Percentiles rank a stretch among this genome's conserved stretches.
These are phyloP conservation scores for Tulasnella sp. DNA, from an alignment of 768 basidiomycete species.

Conservation along the genomic window DNA sequence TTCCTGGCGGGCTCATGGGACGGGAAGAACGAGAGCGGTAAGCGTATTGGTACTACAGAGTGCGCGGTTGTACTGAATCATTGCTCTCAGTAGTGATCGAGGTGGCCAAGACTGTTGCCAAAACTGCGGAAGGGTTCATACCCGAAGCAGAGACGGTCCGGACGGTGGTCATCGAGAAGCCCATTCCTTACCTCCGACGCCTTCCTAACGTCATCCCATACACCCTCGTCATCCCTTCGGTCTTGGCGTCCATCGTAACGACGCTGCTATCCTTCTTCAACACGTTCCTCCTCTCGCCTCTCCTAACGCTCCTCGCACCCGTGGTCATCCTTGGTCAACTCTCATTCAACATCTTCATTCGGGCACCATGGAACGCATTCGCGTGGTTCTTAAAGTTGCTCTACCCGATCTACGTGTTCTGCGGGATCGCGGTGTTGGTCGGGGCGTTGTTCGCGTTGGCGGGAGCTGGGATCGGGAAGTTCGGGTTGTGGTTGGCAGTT, in stretches of 20 bases:
- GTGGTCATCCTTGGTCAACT: constrained; percentile 44
- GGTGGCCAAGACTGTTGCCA: not conserved
- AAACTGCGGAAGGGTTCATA: not conserved
- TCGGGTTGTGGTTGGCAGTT: not conserved
- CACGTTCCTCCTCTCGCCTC: constrained; percentile 29
- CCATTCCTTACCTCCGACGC: not conserved
- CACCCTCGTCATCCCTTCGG: constrained; percentile 21
- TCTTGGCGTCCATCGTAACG: constrained; percentile 20
- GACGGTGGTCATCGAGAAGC: not conserved
- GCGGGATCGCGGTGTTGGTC: constrained; percentile 52
- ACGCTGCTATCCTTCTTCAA: constrained; percentile 17
- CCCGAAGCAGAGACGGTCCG: not conserved
- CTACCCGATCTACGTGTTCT: constrained; percentile 55
- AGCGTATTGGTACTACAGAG: not conserved
- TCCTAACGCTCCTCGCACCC: constrained; percentile 44
- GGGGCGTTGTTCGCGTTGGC: constrained; percentile 46
- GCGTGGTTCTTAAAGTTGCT: constrained; percentile 43
- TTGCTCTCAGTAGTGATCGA: not conserved
- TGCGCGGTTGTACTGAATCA: not conserved
- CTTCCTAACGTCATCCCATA: constrained; percentile 30
- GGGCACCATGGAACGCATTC: constrained; percentile 44
- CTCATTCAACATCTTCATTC: constrained; percentile 42
- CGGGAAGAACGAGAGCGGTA: not conserved
- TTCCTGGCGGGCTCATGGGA: not conserved
- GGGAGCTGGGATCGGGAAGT: constrained; percentile 32